A percentile compares a stretch with the other conserved stretches of the same genome.
These are phyloP conservation scores for Fusarium sp. DNA, from an alignment of 2,329 filamentous ascomycete genomes.

Conservation along the genomic window DNA sequence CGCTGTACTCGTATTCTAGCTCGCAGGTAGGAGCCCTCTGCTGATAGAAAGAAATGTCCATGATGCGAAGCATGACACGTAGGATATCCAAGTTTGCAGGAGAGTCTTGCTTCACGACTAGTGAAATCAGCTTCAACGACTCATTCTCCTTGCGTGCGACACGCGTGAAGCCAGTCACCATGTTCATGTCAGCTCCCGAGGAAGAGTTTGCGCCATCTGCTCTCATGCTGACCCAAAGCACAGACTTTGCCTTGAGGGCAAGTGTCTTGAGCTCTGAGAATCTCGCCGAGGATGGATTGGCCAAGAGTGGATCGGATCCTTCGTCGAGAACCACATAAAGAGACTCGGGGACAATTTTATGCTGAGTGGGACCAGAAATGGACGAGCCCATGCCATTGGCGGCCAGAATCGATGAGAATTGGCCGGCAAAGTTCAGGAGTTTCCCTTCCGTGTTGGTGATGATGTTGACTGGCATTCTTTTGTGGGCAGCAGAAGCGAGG, in stretches of 20 bases:
- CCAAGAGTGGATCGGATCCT: fast-evolving
- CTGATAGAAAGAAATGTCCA: conserved; percentile 13
- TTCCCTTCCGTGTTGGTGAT: neutral
- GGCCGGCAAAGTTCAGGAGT: conserved; percentile 7
- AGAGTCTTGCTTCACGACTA: neutral
- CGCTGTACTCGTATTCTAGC: conserved; percentile 20
- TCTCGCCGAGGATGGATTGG: fast-evolving
- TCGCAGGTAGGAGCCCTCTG: conserved; percentile 2
- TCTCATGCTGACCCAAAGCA: conserved; percentile 18
- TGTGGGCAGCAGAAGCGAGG: fast-evolving
- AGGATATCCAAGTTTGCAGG: neutral
- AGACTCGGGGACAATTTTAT: neutral
- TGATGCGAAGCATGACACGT: conserved; percentile 5
- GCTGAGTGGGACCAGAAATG: neutral
- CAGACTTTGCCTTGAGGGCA: neutral
- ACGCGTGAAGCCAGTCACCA: neutral
- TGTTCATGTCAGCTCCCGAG: neutral
- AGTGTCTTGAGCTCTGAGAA: neutral
- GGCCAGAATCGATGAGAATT: neutral
- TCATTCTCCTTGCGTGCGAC: neutral
- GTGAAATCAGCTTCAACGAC: neutral
- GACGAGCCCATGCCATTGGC: neutral
- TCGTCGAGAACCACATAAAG: conserved; percentile 21
- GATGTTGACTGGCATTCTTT: conserved; percentile 4
- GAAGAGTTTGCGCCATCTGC: fast-evolving